Conservation (phyloP, 805 yeast species). For the Peterozyma xylosa region DNA sequence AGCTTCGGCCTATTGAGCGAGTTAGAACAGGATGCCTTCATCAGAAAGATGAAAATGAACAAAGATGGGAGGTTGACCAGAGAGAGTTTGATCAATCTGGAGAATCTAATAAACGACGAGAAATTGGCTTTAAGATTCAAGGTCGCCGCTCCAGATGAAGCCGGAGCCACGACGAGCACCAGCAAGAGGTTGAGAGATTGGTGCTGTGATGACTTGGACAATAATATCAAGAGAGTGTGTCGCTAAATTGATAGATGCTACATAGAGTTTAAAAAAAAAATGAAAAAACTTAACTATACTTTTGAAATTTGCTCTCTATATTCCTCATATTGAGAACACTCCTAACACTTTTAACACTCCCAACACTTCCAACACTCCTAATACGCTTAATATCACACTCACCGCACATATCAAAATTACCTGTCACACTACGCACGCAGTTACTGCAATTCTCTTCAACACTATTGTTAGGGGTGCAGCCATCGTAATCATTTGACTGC, state of each 20-base stretch:
- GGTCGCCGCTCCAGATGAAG: slow-evolving; percentile 12
- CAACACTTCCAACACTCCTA: too few species aligned
- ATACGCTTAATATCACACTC: too few species aligned
- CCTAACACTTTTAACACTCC: too few species aligned
- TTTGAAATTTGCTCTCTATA: too few species aligned
- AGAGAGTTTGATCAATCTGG: slow-evolving; percentile 16
- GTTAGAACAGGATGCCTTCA: slow-evolving; percentile 24
- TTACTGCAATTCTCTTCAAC: too few species aligned
- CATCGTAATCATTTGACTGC: too few species aligned
- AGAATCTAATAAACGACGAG: slow-evolving; percentile 32
- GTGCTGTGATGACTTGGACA: slow-evolving; percentile 43
- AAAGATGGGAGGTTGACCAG: slow-evolving; percentile 5
- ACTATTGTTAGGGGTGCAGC: too few species aligned
- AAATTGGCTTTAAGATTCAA: slow-evolving; percentile 39
- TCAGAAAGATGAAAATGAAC: slow-evolving; percentile 5
- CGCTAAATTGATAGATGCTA: not conserved
- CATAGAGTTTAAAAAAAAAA: too few species aligned
- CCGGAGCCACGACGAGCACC: slow-evolving; percentile 22
- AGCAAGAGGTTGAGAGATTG: slow-evolving; percentile 58
- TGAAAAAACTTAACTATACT: too few species aligned
- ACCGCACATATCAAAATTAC: too few species aligned
- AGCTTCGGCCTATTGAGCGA: slow-evolving; percentile 41
- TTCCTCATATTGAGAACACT: too few species aligned
- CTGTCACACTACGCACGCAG: too few species aligned
- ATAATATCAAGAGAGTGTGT: slow-evolving; percentile 36